phyloP scores from a whole-genome alignment of 352 stramenopile species.

The Phytophthora pluvialis region DNA sequence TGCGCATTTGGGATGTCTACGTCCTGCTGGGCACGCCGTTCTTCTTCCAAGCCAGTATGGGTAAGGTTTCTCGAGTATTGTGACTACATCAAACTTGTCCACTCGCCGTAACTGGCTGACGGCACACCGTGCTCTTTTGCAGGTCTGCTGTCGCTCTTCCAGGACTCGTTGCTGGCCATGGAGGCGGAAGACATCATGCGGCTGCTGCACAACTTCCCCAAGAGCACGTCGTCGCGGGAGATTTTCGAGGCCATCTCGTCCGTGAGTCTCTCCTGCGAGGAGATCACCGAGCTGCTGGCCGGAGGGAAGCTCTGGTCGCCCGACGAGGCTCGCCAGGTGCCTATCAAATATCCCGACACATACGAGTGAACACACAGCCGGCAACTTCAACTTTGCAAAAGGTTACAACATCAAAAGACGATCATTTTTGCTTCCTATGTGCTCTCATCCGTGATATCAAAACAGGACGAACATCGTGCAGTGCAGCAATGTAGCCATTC shows the following conservation, averaged over 20 bases:
- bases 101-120: conserved; percentile 5
- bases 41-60: conserved; percentile 89
- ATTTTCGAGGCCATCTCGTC: conserved; percentile 73
- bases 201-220: conserved; percentile 78
- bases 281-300: conserved; percentile 73
- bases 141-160: conserved; percentile 77
- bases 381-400: conserved; percentile 28
- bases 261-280: conserved; percentile 69
- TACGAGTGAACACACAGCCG: conserved; percentile 55
- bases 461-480: not conserved
- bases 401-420: conserved; percentile 12
- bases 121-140: not conserved
- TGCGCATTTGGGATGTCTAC: conserved; percentile 88
- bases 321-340: conserved; percentile 60
- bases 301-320: conserved; percentile 82
- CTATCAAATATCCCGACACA: conserved; percentile 77
- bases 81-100: not conserved
- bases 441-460: not conserved
- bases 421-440: conserved; percentile 17
- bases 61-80: conserved; percentile 33
- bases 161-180: conserved; percentile 74
- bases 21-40: conserved; percentile 80
- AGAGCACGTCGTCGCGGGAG: conserved; percentile 61
- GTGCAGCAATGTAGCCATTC: conserved; percentile 3
- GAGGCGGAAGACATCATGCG: conserved; percentile 80